Base-by-base conservation (phyloP, 495 filamentous ascomycete species). In the Corynascus novoguineensis region DNA sequence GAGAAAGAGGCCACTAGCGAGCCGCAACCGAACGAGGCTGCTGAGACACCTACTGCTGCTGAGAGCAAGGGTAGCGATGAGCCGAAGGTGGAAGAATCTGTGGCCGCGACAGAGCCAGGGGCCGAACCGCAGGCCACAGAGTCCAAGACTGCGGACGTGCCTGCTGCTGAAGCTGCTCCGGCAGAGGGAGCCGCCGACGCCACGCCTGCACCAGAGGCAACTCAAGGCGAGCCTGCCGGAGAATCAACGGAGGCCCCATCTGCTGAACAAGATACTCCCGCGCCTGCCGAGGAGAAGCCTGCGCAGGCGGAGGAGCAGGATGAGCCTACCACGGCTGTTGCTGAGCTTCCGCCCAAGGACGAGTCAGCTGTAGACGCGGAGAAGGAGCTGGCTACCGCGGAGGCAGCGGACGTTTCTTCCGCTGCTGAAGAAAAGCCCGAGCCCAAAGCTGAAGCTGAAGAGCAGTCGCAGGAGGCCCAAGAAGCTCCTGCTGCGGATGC, bases 1-100 rank as follows among this genome's bases (percentile, higher is more conserved):
- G 53, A 38, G 35, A 32, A 27, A n/a, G 56, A 48, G n/a, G 35
- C 50, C 29, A 41, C 28, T 15, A 21, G 28, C 44, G 53, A 64
- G 31, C 35, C 47, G 49, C 28, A 37, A 58, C 66, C 28, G 1
- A 34, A 9, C 35, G 45, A 52, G 12, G 4, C 49, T 11, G 41
- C 27, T 15, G 56, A 46, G 37, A 10, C 38, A 5, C 4, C 12
- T 7, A 25, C 48, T n/a, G 21, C 41, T 10, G 48, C 50, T 5
- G 59, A 48, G 31, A 55, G 62, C 50, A 15, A 45, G 31, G 55
- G 38, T n/a, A n/a, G n/a, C 12, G 50, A 53, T 38, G 60, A 62
- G 38, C 6, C 60, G 40, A 40, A 57, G 24, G 53, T 8, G 10
- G 53, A 67, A 41, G 41, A 54, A 7, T n/a, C 41, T 17, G 34